Evolutionary conservation across 495 filamentous ascomycete genomes (phyloP).

Genomic region (Penicillium verhagenii): DNA sequence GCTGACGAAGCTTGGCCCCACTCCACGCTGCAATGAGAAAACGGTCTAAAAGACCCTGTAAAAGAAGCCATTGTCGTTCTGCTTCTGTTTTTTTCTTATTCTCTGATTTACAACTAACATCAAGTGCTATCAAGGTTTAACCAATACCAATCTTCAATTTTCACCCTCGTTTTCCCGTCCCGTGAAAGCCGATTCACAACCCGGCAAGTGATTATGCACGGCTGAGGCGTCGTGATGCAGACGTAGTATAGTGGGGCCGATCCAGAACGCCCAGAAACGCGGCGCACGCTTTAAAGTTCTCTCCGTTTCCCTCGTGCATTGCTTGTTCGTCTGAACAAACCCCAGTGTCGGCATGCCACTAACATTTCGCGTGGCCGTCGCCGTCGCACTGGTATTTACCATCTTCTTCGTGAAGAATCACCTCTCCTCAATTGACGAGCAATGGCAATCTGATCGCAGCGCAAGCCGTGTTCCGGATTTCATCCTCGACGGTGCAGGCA

Average conservation of each 20-base stretch:
- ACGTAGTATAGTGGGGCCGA: conserved; percentile 8
- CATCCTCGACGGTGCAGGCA: conserved; percentile 10
- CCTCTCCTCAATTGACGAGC: conserved; percentile 13
- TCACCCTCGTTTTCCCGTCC: background rate
- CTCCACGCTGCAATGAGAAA: background rate
- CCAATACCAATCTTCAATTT: too few species aligned
- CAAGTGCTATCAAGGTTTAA: too few species aligned
- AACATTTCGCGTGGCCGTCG: conserved; percentile 11
- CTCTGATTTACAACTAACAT: too few species aligned
- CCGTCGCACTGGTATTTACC: conserved; percentile 10
- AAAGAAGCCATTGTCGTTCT: background rate
- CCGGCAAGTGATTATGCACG: background rate
- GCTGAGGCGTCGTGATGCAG: conserved; percentile 3
- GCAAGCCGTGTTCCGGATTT: background rate
- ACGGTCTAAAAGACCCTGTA: background rate
- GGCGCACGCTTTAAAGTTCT: background rate
- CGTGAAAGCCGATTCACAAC: background rate
- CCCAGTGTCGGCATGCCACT: conserved; percentile 14
- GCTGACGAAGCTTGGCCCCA: conserved; percentile 18
- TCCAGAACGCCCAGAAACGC: background rate
- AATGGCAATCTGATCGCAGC: conserved; percentile 10
- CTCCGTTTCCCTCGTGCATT: background rate
- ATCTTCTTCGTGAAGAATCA: conserved; percentile 23
- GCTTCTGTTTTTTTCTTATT: too few species aligned
- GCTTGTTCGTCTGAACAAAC: background rate